Percentiles rank a stretch among this genome's conserved stretches.
These are phyloP conservation scores for Fusarium papillatum DNA, from an alignment of 2,329 filamentous ascomycete species.

Conservation along the genomic window DNA sequence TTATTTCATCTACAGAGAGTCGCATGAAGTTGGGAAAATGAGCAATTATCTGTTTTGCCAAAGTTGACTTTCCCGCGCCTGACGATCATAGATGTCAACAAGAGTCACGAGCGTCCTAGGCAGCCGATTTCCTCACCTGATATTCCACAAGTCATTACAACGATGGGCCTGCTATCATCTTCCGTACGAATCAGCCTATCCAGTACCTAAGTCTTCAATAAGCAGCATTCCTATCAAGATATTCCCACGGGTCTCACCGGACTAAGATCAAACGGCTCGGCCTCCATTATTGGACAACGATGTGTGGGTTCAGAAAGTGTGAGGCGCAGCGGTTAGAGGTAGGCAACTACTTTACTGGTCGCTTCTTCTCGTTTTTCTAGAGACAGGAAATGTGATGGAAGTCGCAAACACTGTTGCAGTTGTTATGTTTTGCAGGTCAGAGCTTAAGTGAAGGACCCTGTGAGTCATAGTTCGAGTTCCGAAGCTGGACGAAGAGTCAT, in stretches of 20 bases:
- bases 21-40: not conserved
- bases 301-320: not conserved
- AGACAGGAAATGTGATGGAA: not conserved
- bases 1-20: conserved; percentile 1
- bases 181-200: not conserved
- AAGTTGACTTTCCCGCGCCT: conserved; percentile 16
- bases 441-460: too few species aligned
- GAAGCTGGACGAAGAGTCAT: not conserved
- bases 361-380: not conserved
- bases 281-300: not conserved
- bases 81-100: not conserved
- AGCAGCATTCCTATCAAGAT: not conserved
- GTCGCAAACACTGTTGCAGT: not conserved
- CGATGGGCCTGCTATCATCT: not conserved
- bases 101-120: not conserved
- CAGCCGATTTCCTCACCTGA: not conserved
- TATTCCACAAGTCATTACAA: not conserved
- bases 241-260: not conserved
- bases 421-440: too few species aligned
- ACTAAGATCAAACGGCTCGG: not conserved
- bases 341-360: not conserved
- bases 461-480: not conserved
- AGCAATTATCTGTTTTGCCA: not conserved
- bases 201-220: not conserved
- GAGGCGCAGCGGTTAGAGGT: not conserved